Base-by-base conservation (phyloP, 805 yeast species). In the Candida sithepensis region DNA sequence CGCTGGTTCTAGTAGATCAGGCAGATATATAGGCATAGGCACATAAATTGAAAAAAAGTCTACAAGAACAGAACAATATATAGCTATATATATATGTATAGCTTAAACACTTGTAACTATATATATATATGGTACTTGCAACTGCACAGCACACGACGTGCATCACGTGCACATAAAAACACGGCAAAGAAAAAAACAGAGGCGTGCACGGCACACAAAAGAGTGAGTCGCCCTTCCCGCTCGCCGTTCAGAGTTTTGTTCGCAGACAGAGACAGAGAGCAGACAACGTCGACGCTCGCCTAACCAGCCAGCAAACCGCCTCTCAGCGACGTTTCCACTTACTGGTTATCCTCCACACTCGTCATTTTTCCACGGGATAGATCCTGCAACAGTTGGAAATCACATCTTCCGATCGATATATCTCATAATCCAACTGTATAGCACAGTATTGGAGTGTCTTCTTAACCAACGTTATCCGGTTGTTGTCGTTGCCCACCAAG, bases 1-100 rank as follows among this genome's bases (percentile, higher is more conserved):
- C 84, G 2, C 49, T 64, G 22, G 53, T 61, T 30, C 45, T 49
- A 21, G 45, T 49, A 16, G 46, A 44, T 20, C 18, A 40, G 19
- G 23, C 34, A 21, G 40, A 42, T 14, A 24, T 24, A 24, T 24
- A 24, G 10, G 28, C n/a, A n/a, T n/a, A n/a, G n/a, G n/a, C 30
- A 26, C 30, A 26, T 8, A 26, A 26, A 26, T 12, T 26, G 30
- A 8, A 8, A 12, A 26, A 8, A 8, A 26, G 12, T 26, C 8
- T 8, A 26, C 8, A 26, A 12, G 8, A 26, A 26, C 12, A 8
- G 12, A 26, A 26, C 30, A 26, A 26, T 8, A 26, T 26, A 26
- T n/a, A n/a, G n/a, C n/a, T n/a, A n/a, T n/a, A n/a, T n/a, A n/a
- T n/a, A n/a, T n/a, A n/a, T n/a, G n/a, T n/a, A n/a, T n/a, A n/a